Evolutionary conservation across 495 filamentous ascomycete genomes (phyloP).

Genomic region (Lepidopterella palustris): DNA sequence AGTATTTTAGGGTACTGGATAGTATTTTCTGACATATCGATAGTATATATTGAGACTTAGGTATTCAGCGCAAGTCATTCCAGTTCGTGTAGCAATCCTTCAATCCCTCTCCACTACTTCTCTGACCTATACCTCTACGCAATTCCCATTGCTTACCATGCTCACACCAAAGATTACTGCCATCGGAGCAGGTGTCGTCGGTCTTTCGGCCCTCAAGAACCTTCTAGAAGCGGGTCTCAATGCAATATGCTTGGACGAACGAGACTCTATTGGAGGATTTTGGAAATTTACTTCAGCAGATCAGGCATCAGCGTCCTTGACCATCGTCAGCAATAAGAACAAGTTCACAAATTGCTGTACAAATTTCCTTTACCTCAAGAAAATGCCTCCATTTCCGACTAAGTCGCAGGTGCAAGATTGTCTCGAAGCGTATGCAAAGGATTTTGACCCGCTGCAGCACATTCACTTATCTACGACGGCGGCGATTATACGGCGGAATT

Average conservation of each 20-base stretch:
- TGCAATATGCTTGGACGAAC: slow-evolving; percentile 1
- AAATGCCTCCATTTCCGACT: background rate
- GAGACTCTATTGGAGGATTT: slow-evolving; percentile 5
- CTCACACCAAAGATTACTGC: background rate
- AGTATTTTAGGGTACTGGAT: too few relatives aligned
- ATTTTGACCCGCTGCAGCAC: background rate
- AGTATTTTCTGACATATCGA: too few relatives aligned
- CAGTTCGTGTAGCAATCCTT: too few relatives aligned
- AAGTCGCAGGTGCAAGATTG: slow-evolving; percentile 1
- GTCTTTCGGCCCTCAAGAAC: slow-evolving; percentile 14
- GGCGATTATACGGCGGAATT: background rate
- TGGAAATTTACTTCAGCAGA: slow-evolving; percentile 9
- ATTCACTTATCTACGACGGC: background rate
- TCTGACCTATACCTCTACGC: too few relatives aligned
- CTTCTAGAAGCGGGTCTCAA: slow-evolving; percentile 12
- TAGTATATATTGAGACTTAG: too few relatives aligned
- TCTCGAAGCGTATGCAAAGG: background rate
- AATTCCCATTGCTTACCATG: too few relatives aligned
- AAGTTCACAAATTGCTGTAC: slow-evolving; percentile 2
- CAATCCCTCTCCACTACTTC: too few relatives aligned
- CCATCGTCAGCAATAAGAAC: slow-evolving; percentile 6
- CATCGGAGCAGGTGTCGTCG: slow-evolving; percentile 2
- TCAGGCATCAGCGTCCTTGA: background rate
- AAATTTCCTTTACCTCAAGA: slow-evolving; percentile 8
- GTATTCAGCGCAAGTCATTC: too few relatives aligned